phyloP scores from a whole-genome alignment of 2,329 filamentous ascomycete species.

The Fusarium tuaranense region DNA sequence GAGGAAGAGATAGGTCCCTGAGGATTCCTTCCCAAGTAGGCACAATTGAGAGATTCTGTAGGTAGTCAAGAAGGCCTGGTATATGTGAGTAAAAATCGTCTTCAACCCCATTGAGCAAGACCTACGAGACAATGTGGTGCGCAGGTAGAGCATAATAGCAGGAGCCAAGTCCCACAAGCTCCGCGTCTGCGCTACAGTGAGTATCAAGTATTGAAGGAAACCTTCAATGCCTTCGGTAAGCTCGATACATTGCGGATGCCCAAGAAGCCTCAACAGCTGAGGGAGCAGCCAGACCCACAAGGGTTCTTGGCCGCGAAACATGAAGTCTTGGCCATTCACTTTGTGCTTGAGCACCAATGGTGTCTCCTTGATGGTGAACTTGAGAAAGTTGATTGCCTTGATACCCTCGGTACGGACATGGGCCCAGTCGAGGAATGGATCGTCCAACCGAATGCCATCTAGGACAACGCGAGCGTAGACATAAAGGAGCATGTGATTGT shows the following conservation, averaged over 20 bases:
- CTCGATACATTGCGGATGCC: constrained; percentile 60
- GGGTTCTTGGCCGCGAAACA: constrained; percentile 69
- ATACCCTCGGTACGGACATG: constrained; percentile 69
- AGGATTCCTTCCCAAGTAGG: constrained; percentile 44
- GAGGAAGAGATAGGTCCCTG: constrained; percentile 53
- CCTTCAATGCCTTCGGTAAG: constrained; percentile 64
- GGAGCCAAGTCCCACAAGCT: constrained; percentile 61
- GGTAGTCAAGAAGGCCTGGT: constrained; percentile 49
- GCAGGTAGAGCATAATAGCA: constrained; percentile 61
- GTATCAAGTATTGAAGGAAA: constrained; percentile 63
- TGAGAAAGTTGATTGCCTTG: constrained; percentile 83
- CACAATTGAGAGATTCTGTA: constrained; percentile 48
- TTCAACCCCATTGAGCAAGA: constrained; percentile 6
- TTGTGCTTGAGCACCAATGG: constrained; percentile 72
- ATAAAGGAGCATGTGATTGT: constrained; percentile 88
- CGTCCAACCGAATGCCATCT: constrained; percentile 74
- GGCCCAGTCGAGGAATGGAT: constrained; percentile 72
- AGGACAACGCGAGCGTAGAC: constrained; percentile 85
- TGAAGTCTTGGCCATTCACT: constrained; percentile 54
- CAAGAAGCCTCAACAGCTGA: constrained; percentile 67
- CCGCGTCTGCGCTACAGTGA: constrained; percentile 56
- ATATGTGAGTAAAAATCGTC: neutral
- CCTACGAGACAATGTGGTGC: constrained; percentile 60
- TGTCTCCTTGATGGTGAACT: constrained; percentile 79
- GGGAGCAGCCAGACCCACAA: constrained; percentile 75